Base-by-base conservation (phyloP, 768 basidiomycete species). In the Phylloporus sp. region DNA sequence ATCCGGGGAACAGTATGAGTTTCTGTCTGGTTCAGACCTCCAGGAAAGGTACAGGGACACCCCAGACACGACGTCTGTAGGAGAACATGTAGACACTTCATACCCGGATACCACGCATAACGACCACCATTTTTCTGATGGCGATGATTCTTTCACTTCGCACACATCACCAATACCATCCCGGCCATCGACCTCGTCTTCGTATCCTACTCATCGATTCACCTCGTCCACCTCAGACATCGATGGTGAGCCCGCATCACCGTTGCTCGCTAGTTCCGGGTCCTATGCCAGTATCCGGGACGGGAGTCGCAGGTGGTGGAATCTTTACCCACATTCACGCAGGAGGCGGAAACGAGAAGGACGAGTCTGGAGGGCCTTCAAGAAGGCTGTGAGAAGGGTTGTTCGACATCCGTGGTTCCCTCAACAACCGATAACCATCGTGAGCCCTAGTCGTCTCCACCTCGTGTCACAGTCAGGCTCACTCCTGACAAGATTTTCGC, bases 361-460 rank as follows among this genome's bases (percentile, higher is more conserved):
- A 41, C 68, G 70, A 43, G 56, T 74, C 28, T 58, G 77, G 42
- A 74, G 83, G 52, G 64, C 72, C 14, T 46, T 80, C 46, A 82
- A 78, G 62, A 74, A 80, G 55, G 74, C 74, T 59, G 60, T 78
- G 33, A 71, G 80, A 46, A 70, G 72, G 42, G 55, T 87, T 20
- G 64, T 88, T 23, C 75, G 84, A 49, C 84, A 84, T 65, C 87
- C 84, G 14, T 75, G 86, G 65, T 83, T 88, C 63, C 88, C 88
- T 42, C 79, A 78, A 53, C 86, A 86, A 52, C 89, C 89, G 10
- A 72, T 86, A 54, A 86, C 87, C 48, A 87, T 92, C 45, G 89
- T 89, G 55, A 64, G 86, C 72, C 18, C 38, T 34, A 39, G 26
- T 20, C 22, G 39, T 38, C 36, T 31, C 17, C 32, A 35, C 40